Evolutionary conservation across 208 protist species (phyloP).

Genomic region (Trypanosoma rangeli): DNA sequence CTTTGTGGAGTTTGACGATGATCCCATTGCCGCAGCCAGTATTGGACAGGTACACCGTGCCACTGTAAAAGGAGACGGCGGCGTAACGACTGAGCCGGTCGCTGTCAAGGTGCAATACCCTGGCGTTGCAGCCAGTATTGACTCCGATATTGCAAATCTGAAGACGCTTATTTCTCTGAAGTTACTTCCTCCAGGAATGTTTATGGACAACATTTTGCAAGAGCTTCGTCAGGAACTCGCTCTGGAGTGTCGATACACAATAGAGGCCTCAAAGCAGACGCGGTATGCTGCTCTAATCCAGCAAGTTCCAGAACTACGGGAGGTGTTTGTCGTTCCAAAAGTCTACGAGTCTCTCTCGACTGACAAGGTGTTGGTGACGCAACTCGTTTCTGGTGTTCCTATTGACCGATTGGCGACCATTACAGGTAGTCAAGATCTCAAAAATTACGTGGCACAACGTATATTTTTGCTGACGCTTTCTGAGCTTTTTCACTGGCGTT

Average conservation of each 20-base stretch:
- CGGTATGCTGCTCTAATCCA: conserved; percentile 50
- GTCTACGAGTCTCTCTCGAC: conserved; percentile 61
- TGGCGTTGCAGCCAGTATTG: conserved; percentile 78
- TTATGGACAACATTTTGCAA: conserved; percentile 79
- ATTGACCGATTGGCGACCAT: conserved; percentile 57
- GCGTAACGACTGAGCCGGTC: conserved; percentile 59
- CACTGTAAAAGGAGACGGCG: conserved; percentile 45
- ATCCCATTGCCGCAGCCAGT: conserved; percentile 94
- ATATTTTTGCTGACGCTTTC: conserved; percentile 86
- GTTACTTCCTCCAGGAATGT: conserved; percentile 75
- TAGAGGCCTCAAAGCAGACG: conserved; percentile 70
- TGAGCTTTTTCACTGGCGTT: conserved; percentile 95
- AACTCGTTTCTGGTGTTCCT: conserved; percentile 64
- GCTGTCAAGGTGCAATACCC: conserved; percentile 94
- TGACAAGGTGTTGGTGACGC: conserved; percentile 62
- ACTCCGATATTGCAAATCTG: conserved; percentile 91
- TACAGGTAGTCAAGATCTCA: conserved; percentile 51
- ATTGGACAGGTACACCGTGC: conserved; percentile 95
- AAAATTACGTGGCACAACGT: conserved; percentile 75
- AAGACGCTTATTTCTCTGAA: conserved; percentile 73
- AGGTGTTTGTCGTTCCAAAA: conserved; percentile 69
- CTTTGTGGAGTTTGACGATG: conserved; percentile 84
- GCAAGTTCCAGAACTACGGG: conserved; percentile 33
- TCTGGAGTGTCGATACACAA: conserved; percentile 68
- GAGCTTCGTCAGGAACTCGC: conserved; percentile 73